Conservation (phyloP, 129 eudicot genomes). For the Arctium minus region DNA sequence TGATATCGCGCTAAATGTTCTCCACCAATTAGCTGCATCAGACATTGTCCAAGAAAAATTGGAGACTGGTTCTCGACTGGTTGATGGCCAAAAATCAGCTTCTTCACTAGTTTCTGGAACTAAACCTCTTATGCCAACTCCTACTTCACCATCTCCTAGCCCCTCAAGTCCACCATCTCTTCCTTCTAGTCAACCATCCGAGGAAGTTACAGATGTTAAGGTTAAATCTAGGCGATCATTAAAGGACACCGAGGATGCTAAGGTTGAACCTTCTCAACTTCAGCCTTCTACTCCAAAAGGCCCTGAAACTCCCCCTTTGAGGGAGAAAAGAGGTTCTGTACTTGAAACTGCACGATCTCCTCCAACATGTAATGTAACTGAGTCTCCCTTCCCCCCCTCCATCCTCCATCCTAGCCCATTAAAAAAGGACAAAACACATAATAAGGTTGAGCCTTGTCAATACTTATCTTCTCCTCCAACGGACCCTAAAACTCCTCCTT, state of each 20-base stretch:
- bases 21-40: conserved; percentile 47
- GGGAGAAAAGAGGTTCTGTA: conserved; percentile 22
- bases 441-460: conserved; percentile 8
- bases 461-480: conserved; percentile 22
- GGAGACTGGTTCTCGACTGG: conserved; percentile 29
- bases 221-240: conserved; percentile 9
- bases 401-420: conserved; percentile 20
- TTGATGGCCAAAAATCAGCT: conserved; percentile 17
- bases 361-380: background rate
- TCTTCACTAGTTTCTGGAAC: background rate
- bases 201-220: conserved; percentile 24
- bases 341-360: conserved; percentile 28
- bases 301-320: conserved; percentile 27
- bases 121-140: conserved; percentile 10
- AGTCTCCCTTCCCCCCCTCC: conserved; percentile 18
- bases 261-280: conserved; percentile 10
- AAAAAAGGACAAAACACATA: conserved; percentile 12
- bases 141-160: conserved; percentile 12
- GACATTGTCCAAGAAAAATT: conserved; percentile 31
- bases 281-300: conserved; percentile 18
- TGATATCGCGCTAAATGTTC: conserved; percentile 51
- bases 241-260: conserved; percentile 6
- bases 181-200: conserved; percentile 19
- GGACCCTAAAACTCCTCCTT: conserved; percentile 26
- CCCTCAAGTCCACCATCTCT: conserved; percentile 19